phyloP scores from a whole-genome alignment of 1,139 yeast genomes.

The Nakaseomyces bracarensis region DNA sequence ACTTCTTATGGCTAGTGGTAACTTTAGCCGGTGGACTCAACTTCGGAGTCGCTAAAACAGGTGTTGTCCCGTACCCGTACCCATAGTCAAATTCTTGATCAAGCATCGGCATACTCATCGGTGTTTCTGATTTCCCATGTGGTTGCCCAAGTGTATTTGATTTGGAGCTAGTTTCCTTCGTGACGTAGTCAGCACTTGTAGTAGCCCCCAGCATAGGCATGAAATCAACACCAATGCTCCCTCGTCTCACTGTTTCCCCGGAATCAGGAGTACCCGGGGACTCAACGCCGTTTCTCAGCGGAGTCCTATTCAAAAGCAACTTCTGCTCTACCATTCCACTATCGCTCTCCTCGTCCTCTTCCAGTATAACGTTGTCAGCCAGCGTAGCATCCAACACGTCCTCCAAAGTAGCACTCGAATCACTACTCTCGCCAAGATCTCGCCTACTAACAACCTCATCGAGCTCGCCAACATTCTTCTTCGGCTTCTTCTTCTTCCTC shows the following conservation, averaged over 20 bases:
- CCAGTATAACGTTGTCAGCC: conserved; percentile 2
- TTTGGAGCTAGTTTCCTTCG: no score
- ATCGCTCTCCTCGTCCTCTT: conserved; percentile 2
- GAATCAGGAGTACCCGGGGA: conserved; percentile 3
- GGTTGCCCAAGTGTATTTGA: no score
- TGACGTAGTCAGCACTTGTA: no score
- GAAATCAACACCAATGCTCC: neutral
- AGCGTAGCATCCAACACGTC: conserved; percentile 2
- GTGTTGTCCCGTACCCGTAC: neutral
- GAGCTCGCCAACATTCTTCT: no score
- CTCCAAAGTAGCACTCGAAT: neutral
- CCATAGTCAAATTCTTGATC: neutral
- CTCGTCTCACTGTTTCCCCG: neutral
- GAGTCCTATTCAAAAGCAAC: neutral
- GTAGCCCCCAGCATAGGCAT: neutral
- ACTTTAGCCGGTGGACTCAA: conserved; percentile 1
- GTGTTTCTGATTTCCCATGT: no score
- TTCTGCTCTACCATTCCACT: neutral
- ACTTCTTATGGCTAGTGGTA: neutral
- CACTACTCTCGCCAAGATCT: neutral
- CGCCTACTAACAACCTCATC: neutral
- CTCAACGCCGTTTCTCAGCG: neutral
- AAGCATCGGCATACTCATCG: neutral
- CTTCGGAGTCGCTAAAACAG: neutral
- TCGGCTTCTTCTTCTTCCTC: neutral